Base-by-base conservation (phyloP, 768 basidiomycete species). In the Tricholoma terreum region DNA sequence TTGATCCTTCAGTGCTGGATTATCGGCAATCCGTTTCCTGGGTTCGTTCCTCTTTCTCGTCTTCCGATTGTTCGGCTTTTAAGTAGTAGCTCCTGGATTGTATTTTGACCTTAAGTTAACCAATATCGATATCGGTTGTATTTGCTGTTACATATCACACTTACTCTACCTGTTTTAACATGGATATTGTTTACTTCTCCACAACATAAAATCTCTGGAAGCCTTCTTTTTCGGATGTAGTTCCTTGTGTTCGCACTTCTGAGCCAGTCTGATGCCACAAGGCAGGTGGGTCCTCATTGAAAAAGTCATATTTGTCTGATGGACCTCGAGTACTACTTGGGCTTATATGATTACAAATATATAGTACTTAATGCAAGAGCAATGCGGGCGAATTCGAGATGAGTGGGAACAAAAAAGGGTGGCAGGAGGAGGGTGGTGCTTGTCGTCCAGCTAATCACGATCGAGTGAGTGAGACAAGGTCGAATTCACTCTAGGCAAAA, bases 1-100 rank as follows among this genome's bases (percentile, higher is more conserved):
- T 31, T 11, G 38, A 3, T 7, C 36, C 24, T 35, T 24, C 64
- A 90, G 88, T 59, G 90, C 92, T 67, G 89, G 84, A 49, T 75
- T 96, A 55, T 90, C 89, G 46, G 86, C 85, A 34, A 72, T 94
- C 64, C 86, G 94, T 36, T 94, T 95, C 75, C 58, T 81, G 34
- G 92, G 92, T 19, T 92, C 91, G 14, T 67, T 85, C 51, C 63
- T 92, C 45, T 95, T 94, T 71, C 81, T 95, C 55, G 64, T 94
- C 55, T 81, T 94, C 70, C 82, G 88, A 63, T 75, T 92, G 48
- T 77, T 87, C 62, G 89, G 90, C 36, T 72, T 76, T 58, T 88
- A 75, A 78, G 35, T 30, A 22, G 27, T 24, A 31, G 30, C 21
- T 45, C 19, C 6, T 19, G 21, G 27, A 34, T 2, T 36, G 24